Percentiles rank a stretch among this genome's conserved stretches.
These are phyloP conservation scores for Monosporascus sp. DNA, from an alignment of 2,329 filamentous ascomycete genomes.

Conservation along the genomic window DNA sequence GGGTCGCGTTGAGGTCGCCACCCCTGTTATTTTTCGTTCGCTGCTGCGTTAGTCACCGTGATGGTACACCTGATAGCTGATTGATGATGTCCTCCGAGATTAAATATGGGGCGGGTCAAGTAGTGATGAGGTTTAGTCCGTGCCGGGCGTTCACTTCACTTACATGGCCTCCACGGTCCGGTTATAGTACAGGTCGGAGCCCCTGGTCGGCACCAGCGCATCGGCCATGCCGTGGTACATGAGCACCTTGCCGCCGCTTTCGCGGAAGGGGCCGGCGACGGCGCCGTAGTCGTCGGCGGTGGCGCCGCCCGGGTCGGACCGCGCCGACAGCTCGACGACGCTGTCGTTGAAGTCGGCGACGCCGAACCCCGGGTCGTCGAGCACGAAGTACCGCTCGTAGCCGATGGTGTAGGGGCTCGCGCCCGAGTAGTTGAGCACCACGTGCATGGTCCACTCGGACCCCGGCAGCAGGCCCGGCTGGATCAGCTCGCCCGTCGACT, in stretches of 20 bases:
- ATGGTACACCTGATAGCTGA: no score
- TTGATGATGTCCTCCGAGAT: no score
- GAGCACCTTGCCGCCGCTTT: conserved; percentile 38
- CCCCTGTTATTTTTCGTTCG: conserved; percentile 2
- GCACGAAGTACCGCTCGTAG: conserved; percentile 35
- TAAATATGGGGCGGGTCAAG: no score
- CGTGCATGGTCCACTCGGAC: conserved; percentile 35
- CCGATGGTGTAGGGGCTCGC: conserved; percentile 29
- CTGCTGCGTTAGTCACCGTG: no score
- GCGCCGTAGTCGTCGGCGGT: conserved; percentile 36
- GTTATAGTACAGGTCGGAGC: conserved; percentile 31
- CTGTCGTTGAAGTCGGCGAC: conserved; percentile 29
- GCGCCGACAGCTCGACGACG: conserved; percentile 25
- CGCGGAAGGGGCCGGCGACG: conserved; percentile 33
- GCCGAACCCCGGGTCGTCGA: conserved; percentile 33
- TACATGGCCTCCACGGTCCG: conserved; percentile 19
- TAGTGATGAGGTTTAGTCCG: no score
- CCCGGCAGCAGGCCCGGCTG: conserved; percentile 42
- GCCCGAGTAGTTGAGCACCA: conserved; percentile 25
- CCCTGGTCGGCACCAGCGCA: conserved; percentile 34
- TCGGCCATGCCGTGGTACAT: conserved; percentile 43
- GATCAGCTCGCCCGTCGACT: conserved; percentile 28
- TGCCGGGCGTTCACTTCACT: not conserved
- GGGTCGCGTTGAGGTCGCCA: conserved; percentile 28
- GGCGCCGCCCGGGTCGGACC: conserved; percentile 31